Conservation (phyloP, 2,329 filamentous ascomycete genomes). For the Triangularia setosa region DNA sequence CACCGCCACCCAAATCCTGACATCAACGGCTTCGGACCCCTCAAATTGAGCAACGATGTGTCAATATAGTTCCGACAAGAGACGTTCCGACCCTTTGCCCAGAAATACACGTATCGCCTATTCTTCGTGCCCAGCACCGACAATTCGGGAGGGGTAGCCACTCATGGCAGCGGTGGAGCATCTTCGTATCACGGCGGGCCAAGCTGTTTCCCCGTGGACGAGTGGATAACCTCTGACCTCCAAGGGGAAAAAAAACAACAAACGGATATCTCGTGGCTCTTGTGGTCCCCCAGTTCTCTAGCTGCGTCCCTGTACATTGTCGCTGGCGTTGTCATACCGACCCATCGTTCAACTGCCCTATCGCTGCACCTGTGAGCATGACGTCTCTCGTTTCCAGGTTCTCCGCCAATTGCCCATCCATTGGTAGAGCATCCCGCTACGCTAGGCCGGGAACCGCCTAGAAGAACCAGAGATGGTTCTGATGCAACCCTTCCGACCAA, state of each 20-base stretch:
- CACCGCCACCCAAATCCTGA: not conserved
- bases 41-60: not conserved
- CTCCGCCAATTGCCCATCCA: not conserved
- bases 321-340: constrained; percentile 35
- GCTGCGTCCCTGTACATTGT: constrained; percentile 35
- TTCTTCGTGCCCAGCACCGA: not conserved
- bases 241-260: not conserved
- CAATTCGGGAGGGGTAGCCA: not conserved
- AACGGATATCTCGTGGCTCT: not conserved
- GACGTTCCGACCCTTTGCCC: not conserved
- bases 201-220: not conserved
- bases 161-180: constrained; percentile 11
- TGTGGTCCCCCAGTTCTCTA: constrained; percentile 31
- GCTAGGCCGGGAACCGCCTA: not conserved
- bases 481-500: constrained; percentile 1
- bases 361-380: not conserved
- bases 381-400: constrained; percentile 2
- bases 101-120: not conserved
- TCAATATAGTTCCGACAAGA: not conserved
- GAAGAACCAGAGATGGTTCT: constrained; percentile 1
- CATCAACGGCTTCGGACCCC: not conserved
- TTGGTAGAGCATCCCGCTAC: not conserved
- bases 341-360: not conserved
- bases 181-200: constrained; percentile 16
- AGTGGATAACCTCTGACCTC: not conserved